Evolutionary conservation across 805 yeast genomes (phyloP), one percentile per base, ranked within the genome.

Genomic region (Lipomyces lipofer): DNA sequence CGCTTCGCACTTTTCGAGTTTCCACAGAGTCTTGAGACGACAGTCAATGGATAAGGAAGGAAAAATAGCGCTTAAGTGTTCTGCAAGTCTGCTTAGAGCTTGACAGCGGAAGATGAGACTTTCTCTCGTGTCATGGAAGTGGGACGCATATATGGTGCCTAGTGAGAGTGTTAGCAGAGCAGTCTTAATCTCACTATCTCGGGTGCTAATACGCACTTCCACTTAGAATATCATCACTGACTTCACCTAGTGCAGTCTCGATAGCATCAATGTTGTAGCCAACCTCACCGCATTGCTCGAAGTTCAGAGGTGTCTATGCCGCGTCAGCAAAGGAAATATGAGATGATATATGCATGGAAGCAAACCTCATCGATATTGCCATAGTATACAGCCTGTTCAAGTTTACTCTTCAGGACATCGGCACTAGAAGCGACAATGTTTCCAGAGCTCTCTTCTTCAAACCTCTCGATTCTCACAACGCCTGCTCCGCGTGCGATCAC

Each of bases 351-450:
- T 8, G 9, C 7, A 17, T n/a, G 17, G n/a, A 43, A 33, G n/a
- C n/a, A n/a, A n/a, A n/a, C n/a, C 36, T 68, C 64, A 1, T 65
- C 63, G 4, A 70, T 61, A 8, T 67, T 70, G 1, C 81, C 77
- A 58, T 81, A 86, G 63, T 84, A 85, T 1, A 91, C 80, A 0
- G 91, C 96, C 69, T 91, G 97, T 61, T 86, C 94, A 21, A 92
- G 80, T 63, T 84, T 91, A 0, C 88, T 79, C 65, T 84, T 84
- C 30, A 87, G 74, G 44, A 83, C 75, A 2, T 75, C 60, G 4
- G 44, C 33, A 42, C 32, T 35, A 7, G 65, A 62, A 4, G 27
- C 39, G 7, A 47, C 54, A 29, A 40, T 44, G 8, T 35, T 47
- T 7, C 36, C 49, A 2, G 63, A 60, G 10, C 32, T 29, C 19